These are phyloP conservation scores for Multifurca ochricompacta DNA, from an alignment of 768 basidiomycete species.

Conservation along the genomic window DNA sequence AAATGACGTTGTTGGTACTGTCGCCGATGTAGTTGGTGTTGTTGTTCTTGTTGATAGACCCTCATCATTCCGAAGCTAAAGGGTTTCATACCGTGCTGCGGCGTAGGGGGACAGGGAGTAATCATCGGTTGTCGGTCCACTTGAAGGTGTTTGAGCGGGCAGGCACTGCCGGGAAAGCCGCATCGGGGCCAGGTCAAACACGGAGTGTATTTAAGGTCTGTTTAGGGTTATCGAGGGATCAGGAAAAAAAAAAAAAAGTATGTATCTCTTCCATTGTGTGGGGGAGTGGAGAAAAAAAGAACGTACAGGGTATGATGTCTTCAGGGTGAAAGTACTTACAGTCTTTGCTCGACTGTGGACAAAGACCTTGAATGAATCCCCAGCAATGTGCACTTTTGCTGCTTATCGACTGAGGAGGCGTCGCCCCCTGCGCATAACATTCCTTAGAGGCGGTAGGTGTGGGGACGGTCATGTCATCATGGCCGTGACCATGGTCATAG, in stretches of 20 bases:
- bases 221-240: neutral
- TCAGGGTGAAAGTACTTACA: constrained; percentile 3
- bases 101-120: too few species aligned
- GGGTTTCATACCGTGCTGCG: too few species aligned
- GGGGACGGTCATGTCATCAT: too few species aligned
- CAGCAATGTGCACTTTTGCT: constrained; percentile 13
- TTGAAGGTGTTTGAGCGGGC: constrained; percentile 9
- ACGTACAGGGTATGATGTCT: neutral
- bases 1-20: too few species aligned
- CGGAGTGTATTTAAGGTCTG: constrained; percentile 11
- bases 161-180: neutral
- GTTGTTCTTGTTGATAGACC: too few species aligned
- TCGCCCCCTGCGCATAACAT: too few species aligned
- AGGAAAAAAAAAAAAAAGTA: too few species aligned
- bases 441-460: too few species aligned
- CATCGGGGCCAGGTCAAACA: constrained; percentile 10
- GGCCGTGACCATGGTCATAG: neutral
- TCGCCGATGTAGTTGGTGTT: too few species aligned
- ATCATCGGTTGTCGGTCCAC: neutral
- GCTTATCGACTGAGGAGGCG: neutral
- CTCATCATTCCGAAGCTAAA: too few species aligned
- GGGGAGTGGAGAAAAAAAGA: neutral
- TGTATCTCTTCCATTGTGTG: neutral
- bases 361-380: constrained; percentile 7
- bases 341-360: neutral